Percentiles rank a stretch among this genome's conserved stretches.
These are phyloP conservation scores for Chrysoporthe austroafricana DNA, from an alignment of 2,329 filamentous ascomycete species.

Conservation along the genomic window DNA sequence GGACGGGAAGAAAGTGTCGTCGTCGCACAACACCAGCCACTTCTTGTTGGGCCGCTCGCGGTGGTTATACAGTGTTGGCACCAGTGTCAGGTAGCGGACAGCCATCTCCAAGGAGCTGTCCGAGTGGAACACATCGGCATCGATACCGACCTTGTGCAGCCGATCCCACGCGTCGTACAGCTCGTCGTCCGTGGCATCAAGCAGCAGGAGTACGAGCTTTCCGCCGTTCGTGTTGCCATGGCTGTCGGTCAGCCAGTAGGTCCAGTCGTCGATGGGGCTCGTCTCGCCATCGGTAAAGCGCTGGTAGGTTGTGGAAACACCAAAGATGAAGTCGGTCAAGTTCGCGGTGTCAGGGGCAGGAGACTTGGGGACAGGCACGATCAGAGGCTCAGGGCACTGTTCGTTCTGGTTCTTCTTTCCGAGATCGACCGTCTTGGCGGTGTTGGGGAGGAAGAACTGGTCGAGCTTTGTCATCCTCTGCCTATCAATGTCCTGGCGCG, in stretches of 20 bases:
- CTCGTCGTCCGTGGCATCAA: conserved; percentile 56
- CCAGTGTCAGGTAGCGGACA: conserved; percentile 59
- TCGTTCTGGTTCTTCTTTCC: conserved; percentile 46
- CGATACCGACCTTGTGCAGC: conserved; percentile 54
- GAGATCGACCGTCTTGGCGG: conserved; percentile 54
- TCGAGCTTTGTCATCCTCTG: conserved; percentile 56
- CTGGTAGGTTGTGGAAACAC: conserved; percentile 61
- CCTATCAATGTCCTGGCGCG: conserved; percentile 52
- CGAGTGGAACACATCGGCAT: conserved; percentile 60
- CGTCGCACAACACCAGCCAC: conserved; percentile 66
- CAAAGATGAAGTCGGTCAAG: conserved; percentile 61
- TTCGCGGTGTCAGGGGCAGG: conserved; percentile 55
- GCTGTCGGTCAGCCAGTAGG: conserved; percentile 63
- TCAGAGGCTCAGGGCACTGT: conserved; percentile 52
- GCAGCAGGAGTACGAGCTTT: conserved; percentile 57
- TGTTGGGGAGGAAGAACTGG: conserved; percentile 50
- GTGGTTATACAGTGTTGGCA: conserved; percentile 59
- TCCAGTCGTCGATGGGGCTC: conserved; percentile 61
- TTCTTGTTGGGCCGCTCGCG: conserved; percentile 52
- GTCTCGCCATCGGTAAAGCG: conserved; percentile 56
- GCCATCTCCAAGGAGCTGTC: conserved; percentile 60
- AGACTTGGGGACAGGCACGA: conserved; percentile 55
- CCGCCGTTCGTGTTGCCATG: conserved; percentile 59
- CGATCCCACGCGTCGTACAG: conserved; percentile 53
- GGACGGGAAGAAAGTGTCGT: conserved; percentile 68